Evolutionary conservation across 139 green algal species (phyloP).

Genomic region (Tetratostichococcus sp.): DNA sequence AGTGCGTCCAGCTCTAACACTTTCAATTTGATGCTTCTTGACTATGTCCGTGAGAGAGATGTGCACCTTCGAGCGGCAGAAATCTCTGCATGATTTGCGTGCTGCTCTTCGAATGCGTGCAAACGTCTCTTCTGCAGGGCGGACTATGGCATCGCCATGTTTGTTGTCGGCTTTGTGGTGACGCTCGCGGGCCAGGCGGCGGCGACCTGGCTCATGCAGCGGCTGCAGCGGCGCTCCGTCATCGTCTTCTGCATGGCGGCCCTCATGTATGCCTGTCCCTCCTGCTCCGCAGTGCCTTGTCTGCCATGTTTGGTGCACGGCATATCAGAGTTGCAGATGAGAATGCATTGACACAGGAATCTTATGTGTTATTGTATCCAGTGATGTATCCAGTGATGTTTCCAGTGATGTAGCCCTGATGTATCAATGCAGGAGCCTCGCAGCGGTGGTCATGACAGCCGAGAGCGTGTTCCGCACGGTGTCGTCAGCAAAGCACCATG

Average conservation of each 20-base stretch:
- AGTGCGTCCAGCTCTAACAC: background rate
- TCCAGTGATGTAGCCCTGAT: background rate
- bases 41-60: too few species aligned
- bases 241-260: conserved; percentile 31
- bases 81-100: background rate
- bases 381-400: too few species aligned
- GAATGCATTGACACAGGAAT: background rate
- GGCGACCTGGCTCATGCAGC: conserved; percentile 21
- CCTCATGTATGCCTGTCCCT: conserved; percentile 8
- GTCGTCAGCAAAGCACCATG: background rate
- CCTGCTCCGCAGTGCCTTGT: too few species aligned
- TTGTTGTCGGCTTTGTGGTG: conserved; percentile 29
- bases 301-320: background rate
- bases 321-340: too few species aligned
- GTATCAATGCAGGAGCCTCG: background rate
- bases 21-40: background rate
- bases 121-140: too few species aligned
- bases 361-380: background rate
- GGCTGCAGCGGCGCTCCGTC: conserved; percentile 19
- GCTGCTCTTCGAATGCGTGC: too few species aligned
- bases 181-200: conserved; percentile 37
- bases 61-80: background rate
- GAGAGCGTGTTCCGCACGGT: background rate
- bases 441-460: background rate
- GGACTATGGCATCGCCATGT: conserved; percentile 31